Evolutionary conservation across 2,329 filamentous ascomycete genomes (phyloP), one percentile per base, ranked within the genome.

Genomic region (Cercospora zeae-maydis): DNA sequence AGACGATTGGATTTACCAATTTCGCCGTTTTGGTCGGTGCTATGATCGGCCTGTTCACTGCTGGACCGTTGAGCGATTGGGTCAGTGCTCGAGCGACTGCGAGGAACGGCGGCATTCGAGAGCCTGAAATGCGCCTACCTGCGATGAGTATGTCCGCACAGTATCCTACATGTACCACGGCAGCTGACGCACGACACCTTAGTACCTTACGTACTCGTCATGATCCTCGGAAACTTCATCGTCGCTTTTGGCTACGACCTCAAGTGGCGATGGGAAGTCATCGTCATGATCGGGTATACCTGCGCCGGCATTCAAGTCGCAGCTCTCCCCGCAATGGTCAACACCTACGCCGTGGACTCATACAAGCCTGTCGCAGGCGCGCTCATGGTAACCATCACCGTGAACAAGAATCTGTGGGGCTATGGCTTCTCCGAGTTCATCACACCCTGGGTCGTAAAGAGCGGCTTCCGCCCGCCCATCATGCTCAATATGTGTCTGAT

Each of bases 351-450:
- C 0, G 81, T 88, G 14, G 86, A 88, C 71, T 83, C 80, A 61
- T 88, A 88, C 74, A 88, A 88, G 74, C 84, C 85, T 0, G 82
- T 87, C 2, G 80, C 85, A 0, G 85, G 85, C 2, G 81, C 79
- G 2, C 75, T 88, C 53, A 85, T 88, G 71, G 84, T 87, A 0
- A 78, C 81, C 7, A 82, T 86, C 66, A 88, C 85, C 0, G 84
- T 88, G 51, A 86, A 86, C 69, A 88, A 88, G 76, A 87, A 87
- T 61, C 59, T 87, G 0, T 86, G 84, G 83, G 85, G 85, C 0
- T 87, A 86, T 70, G 84, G 84, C 0, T 83, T 87, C 66, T 33
- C 66, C 16, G 70, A 74, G 36, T 76, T 75, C 65, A 72, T 76
- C 66, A 75, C 70, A 1, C 75, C 77, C 0, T 86, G 83, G 83